Percentiles rank a stretch among this genome's conserved stretches.
Conservation (phyloP, 2,329 filamentous ascomycete species). For the Neobulgaria alba region DNA sequence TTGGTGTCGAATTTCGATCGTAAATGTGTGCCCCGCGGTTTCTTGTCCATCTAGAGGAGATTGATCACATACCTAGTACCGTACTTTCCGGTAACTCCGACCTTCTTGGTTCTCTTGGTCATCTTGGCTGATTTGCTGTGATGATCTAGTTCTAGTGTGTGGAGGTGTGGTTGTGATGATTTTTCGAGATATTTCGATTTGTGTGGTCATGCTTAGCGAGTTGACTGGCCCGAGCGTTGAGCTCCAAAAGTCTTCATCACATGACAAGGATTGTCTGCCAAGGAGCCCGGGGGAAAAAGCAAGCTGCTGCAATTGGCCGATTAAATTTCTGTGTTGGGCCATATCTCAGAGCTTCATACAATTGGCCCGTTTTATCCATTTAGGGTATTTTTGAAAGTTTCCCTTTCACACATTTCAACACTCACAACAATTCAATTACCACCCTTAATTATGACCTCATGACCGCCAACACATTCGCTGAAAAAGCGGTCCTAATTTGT, state of each 20-base stretch:
- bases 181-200: constrained; percentile 14
- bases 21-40: too few relatives aligned
- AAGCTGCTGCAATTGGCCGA: too few relatives aligned
- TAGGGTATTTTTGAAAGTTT: too few relatives aligned
- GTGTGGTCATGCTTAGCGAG: constrained; percentile 11
- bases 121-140: constrained; percentile 53
- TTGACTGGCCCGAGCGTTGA: neutral
- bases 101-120: constrained; percentile 97
- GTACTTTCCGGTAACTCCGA: constrained; percentile 98
- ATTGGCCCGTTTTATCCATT: too few relatives aligned
- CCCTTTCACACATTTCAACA: too few relatives aligned
- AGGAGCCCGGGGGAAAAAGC: too few relatives aligned
- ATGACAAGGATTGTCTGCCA: neutral
- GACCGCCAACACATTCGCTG: too few relatives aligned
- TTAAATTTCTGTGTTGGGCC: too few relatives aligned
- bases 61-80: constrained; percentile 71
- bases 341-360: too few relatives aligned
- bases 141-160: constrained; percentile 20
- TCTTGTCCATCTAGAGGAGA: constrained; percentile 13
- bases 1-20: constrained; percentile 3
- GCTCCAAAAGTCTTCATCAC: neutral
- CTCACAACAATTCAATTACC: too few relatives aligned
- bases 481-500: too few relatives aligned
- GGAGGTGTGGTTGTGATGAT: neutral
- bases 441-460: too few relatives aligned